Base-by-base conservation (phyloP, 495 filamentous ascomycete species). In the Podospora pseudoanserina region DNA sequence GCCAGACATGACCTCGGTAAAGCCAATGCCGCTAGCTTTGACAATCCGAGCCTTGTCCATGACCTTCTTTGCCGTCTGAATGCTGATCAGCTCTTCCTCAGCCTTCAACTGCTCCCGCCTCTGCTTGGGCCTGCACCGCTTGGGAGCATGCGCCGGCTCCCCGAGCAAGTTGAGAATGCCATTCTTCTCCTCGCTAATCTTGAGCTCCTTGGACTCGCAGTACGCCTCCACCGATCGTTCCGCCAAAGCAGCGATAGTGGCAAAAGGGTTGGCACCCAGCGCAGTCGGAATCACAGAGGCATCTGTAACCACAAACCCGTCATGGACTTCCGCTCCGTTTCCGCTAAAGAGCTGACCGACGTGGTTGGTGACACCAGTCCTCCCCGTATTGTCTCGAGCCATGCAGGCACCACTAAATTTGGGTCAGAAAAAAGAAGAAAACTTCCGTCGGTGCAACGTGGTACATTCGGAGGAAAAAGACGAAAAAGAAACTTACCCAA, bases 211-310 rank as follows among this genome's bases (percentile, higher is more conserved):
- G 49, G 78, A 74, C 66, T 73, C 67, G 5, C 80, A 77, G 59
- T 87, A 82, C 3, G 77, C 74, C 63, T 85, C 83, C 11, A 90
- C 80, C 0, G 84, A 85, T 34, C 89, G 81, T 75, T 90, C 88
- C 0, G 89, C 86, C 27, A 92, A 80, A 20, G 89, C 88, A 0
- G 88, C 83, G 53, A 91, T 90, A 3, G 88, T 92, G 18, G 87
- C 89, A 66, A 90, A 85, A n/a, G 88, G 88, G 71, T 91, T 91
- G 15, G 87, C 86, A 32, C 87, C 87, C 15, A 91, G 76, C n/a
- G 87, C 82, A 44, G 85, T 86, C 1, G 89, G 88, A 66, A 92
- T 84, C 2, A 87, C 75, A n/a, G 87, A 82, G 28, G 76, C 87
- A 74, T 92, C 89, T 1, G 85, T 87, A 65, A 87, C 85, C 23